phyloP scores from a whole-genome alignment of 345 rosid genomes.

The Cochlearia excelsa region DNA sequence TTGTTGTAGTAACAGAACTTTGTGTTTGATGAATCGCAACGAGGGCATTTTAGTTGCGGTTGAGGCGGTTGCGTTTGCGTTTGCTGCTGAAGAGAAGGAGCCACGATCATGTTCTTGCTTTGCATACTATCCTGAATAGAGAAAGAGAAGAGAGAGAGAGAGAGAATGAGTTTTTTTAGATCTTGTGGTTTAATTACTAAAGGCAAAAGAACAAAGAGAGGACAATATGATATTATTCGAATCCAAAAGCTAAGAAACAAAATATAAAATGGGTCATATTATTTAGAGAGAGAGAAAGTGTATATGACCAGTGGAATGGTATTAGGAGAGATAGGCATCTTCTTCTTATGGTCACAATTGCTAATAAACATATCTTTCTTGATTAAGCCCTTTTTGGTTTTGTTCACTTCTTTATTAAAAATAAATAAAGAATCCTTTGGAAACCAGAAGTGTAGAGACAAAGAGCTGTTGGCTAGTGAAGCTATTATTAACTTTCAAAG shows the following conservation, averaged over 20 bases:
- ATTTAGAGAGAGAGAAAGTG: constrained; percentile 44
- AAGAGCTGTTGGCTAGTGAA: constrained; percentile 62
- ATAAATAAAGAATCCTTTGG: constrained; percentile 43
- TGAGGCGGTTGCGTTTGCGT: constrained; percentile 44
- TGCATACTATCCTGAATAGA: constrained; percentile 35
- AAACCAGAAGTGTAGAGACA: constrained; percentile 70
- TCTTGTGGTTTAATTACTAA: constrained; percentile 36
- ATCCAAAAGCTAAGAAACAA: constrained; percentile 59
- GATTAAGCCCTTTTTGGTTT: constrained; percentile 27
- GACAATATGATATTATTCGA: constrained; percentile 38
- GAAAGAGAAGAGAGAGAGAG: constrained; percentile 18
- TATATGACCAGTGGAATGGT: constrained; percentile 54
- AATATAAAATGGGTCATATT: constrained; percentile 47
- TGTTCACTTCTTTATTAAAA: constrained; percentile 22
- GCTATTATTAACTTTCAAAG: constrained; percentile 40
- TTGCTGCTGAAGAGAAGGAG: constrained; percentile 47
- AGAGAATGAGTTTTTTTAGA: constrained; percentile 23
- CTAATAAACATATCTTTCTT: constrained; percentile 48
- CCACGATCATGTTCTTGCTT: constrained; percentile 46
- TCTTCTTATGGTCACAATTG: constrained; percentile 48
- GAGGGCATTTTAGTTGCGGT: constrained; percentile 64
- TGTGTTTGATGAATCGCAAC: constrained; percentile 70
- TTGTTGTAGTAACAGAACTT: constrained; percentile 83
- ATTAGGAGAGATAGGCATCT: constrained; percentile 60
- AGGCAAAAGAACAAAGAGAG: constrained; percentile 36